Percentiles rank a stretch among this genome's conserved stretches.
These are phyloP conservation scores for Saprolegnia diclina DNA, from an alignment of 352 stramenopile genomes.

Conservation along the genomic window DNA sequence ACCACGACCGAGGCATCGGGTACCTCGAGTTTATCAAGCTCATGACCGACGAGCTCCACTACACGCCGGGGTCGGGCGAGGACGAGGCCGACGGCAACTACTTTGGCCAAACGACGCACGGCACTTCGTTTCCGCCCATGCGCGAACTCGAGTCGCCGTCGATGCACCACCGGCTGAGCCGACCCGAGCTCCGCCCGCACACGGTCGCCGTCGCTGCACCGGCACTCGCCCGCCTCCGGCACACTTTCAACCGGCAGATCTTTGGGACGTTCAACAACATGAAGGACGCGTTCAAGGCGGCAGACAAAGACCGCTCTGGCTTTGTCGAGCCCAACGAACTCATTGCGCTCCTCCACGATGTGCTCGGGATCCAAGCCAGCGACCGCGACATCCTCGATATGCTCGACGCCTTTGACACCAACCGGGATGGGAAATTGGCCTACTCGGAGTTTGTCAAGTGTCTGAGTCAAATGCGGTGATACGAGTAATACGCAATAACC, in stretches of 20 bases:
- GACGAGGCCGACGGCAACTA: slow-evolving; percentile 18
- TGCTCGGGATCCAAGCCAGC: slow-evolving; percentile 16
- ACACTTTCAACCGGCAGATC: slow-evolving; percentile 18
- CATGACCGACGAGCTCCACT: slow-evolving; percentile 26
- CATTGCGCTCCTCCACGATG: slow-evolving; percentile 1
- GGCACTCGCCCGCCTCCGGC: background rate
- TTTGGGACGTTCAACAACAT: slow-evolving; percentile 25
- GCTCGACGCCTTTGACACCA: slow-evolving; percentile 14
- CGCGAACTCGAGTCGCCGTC: background rate
- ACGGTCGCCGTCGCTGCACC: background rate
- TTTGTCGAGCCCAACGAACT: slow-evolving; percentile 20
- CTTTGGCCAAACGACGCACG: slow-evolving; percentile 11
- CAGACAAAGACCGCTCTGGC: slow-evolving; percentile 19
- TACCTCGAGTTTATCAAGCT: slow-evolving; percentile 26
- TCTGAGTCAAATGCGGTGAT: slow-evolving; percentile 15
- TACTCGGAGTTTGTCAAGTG: slow-evolving; percentile 29
- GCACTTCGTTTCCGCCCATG: background rate
- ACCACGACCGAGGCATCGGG: slow-evolving; percentile 22
- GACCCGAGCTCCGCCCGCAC: background rate
- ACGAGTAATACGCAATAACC: too few species aligned
- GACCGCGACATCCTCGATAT: background rate
- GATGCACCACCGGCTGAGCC: background rate
- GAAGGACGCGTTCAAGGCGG: slow-evolving; percentile 28
- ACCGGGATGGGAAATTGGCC: slow-evolving; percentile 20
- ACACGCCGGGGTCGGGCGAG: slow-evolving; percentile 20